These are phyloP conservation scores for Calonectria multiphialidica DNA, from an alignment of 2,329 filamentous ascomycete genomes.

Conservation along the genomic window DNA sequence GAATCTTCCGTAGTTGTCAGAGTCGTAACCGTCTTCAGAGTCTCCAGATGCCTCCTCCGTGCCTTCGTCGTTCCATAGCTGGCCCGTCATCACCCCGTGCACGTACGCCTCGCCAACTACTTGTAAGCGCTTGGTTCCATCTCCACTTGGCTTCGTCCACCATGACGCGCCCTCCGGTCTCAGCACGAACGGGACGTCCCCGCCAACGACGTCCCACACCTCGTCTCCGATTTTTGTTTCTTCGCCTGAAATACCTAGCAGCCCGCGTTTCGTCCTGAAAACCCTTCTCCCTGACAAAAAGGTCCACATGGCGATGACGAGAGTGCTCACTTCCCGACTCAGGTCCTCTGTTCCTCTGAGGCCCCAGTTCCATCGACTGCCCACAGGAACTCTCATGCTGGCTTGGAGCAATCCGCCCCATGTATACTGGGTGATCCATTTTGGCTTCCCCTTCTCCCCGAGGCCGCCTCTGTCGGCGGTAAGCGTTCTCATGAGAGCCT, in stretches of 20 bases:
- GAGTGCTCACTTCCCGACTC: background rate
- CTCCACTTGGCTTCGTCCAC: background rate
- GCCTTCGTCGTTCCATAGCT: background rate
- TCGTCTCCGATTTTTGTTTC: background rate
- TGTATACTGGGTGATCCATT: background rate
- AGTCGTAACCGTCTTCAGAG: background rate
- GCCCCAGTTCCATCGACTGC: background rate
- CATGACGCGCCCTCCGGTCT: no score
- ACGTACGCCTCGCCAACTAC: background rate
- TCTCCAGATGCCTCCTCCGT: background rate
- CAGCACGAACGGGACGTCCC: background rate
- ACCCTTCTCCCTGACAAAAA: background rate
- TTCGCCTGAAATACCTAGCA: background rate
- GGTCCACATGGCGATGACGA: background rate
- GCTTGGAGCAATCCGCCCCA: background rate
- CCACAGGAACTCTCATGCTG: background rate
- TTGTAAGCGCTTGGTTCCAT: background rate
- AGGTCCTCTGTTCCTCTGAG: background rate
- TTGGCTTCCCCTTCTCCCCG: background rate
- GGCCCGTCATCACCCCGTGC: background rate
- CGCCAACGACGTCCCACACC: background rate
- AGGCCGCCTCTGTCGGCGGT: background rate
- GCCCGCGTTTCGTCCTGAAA: background rate
- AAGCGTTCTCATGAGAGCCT: background rate
- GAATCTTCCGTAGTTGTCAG: background rate